Evolutionary conservation across 805 yeast genomes (phyloP), one percentile per base, ranked within the genome.

Genomic region (Monosporozyma aquatica): DNA sequence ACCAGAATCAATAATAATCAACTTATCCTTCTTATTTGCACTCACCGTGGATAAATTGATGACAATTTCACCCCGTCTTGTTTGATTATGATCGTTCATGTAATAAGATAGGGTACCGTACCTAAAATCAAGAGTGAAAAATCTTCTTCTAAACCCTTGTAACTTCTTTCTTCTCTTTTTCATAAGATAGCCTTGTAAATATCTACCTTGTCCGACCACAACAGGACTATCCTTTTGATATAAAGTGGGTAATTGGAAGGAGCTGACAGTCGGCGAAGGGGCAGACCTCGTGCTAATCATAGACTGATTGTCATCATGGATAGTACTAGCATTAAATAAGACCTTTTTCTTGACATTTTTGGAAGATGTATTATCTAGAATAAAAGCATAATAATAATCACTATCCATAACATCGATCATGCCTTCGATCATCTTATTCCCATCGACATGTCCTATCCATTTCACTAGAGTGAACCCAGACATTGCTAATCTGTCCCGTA

Each of bases 301-400:
- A 9, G 55, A 42, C 14, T 42, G 41, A 7, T 32, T n/a, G 35
- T 51, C 57, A 13, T 51, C 59, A 23, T 50, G 43, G 5, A 55
- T 55, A 13, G 61, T 62, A 43, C 66, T 66, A 36, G 71, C 74
- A 42, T 79, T 74, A 61, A 87, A 87, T 43, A 79, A 68, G 1
- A 90, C 78, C 46, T 82, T 86, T 61, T 90, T 92, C 37, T 87
- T 79, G 18, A 80, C 81, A 25, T 82, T 85, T 55, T 84, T 87
- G 25, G 95, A 82, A 53, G 87, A 86, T 0, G 95, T 82, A 64
- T 90, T 90, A 63, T 90, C 97, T 56, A 90, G 82, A 21, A 92
- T 81, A 58, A 90, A 84, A 0, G 96, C 97, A 39, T 59, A 61
- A 62, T 75, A 82, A 53, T 80, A 73, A 1, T 90, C 90, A 7